A percentile compares a stretch with the other conserved stretches of the same genome.
Evolutionary conservation across 1,284 basidiomycete species (phyloP).

Genomic region (Anthracocystis walkeri): DNA sequence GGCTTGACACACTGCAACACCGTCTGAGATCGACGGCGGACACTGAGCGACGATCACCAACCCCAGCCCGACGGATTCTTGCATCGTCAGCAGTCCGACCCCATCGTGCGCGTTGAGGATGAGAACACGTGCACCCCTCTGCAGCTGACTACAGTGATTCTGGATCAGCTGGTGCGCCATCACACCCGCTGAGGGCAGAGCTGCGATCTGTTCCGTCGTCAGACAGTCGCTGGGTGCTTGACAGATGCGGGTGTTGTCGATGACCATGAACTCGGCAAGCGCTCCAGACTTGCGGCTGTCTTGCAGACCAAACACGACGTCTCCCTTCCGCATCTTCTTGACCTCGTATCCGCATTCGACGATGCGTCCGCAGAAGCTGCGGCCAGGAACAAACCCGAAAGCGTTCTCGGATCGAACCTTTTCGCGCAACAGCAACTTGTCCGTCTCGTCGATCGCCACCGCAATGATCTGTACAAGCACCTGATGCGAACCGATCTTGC

Average conservation of each 20-base stretch:
- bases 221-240: conserved; percentile 69
- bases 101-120: conserved; percentile 71
- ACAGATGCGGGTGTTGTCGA: conserved; percentile 69
- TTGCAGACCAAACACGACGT: conserved; percentile 71
- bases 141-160: conserved; percentile 68
- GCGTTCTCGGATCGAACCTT: conserved; percentile 64
- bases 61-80: conserved; percentile 69
- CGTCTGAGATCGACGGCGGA: conserved; percentile 67
- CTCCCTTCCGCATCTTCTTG: conserved; percentile 69
- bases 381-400: conserved; percentile 70
- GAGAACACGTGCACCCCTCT: conserved; percentile 68
- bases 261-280: conserved; percentile 69
- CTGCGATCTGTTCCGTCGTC: conserved; percentile 70
- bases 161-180: conserved; percentile 70
- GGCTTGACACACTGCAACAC: conserved; percentile 66
- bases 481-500: conserved; percentile 68
- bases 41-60: conserved; percentile 71
- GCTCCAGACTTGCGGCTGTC: conserved; percentile 70
- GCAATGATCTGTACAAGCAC: conserved; percentile 70
- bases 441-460: conserved; percentile 69
- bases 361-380: conserved; percentile 70
- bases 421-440: conserved; percentile 67
- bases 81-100: conserved; percentile 70
- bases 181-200: conserved; percentile 70
- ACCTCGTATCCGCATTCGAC: conserved; percentile 70